Conservation (phyloP, 1,284 basidiomycete species). For the Fistulinella cinereoalba region DNA sequence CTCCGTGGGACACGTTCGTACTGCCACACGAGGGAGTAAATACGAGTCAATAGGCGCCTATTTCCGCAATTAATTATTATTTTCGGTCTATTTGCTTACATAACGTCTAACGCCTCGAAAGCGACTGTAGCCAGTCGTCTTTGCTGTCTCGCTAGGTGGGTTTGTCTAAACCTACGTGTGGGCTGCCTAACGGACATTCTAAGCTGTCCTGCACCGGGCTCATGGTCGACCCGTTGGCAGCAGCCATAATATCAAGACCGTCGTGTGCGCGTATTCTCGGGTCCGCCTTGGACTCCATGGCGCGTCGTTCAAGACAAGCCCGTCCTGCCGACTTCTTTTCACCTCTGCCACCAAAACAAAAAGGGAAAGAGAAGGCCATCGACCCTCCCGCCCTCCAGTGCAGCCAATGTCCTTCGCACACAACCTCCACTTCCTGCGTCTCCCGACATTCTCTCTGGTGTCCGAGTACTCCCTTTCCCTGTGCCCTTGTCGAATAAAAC, state of each 20-base stretch:
- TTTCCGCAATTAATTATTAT: not conserved
- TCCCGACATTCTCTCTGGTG: slow-evolving; percentile 44
- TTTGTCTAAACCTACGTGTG: too few relatives aligned
- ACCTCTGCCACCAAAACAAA: slow-evolving; percentile 46
- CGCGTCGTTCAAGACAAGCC: slow-evolving; percentile 22
- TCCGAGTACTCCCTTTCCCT: slow-evolving; percentile 28
- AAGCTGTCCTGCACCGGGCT: slow-evolving; percentile 6
- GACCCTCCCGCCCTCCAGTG: slow-evolving; percentile 31
- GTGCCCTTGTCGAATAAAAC: not conserved
- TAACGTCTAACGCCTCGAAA: not conserved
- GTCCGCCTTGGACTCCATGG: slow-evolving; percentile 23
- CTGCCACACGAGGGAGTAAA: not conserved
- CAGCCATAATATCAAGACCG: slow-evolving; percentile 22
- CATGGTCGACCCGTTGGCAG: slow-evolving; percentile 33
- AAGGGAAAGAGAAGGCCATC: slow-evolving; percentile 50
- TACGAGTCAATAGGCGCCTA: not conserved
- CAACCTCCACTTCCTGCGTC: slow-evolving; percentile 36
- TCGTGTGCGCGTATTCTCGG: slow-evolving; percentile 19
- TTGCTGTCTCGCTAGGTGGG: too few relatives aligned
- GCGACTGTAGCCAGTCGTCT: too few relatives aligned
- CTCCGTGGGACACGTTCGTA: slow-evolving; percentile 4
- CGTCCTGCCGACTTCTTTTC: slow-evolving; percentile 50
- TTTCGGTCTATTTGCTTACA: not conserved
- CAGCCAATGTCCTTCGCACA: slow-evolving; percentile 18
- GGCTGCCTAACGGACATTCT: too few relatives aligned